phyloP scores from a whole-genome alignment of 2,329 filamentous ascomycete species.

The Aspergillus unguis region DNA sequence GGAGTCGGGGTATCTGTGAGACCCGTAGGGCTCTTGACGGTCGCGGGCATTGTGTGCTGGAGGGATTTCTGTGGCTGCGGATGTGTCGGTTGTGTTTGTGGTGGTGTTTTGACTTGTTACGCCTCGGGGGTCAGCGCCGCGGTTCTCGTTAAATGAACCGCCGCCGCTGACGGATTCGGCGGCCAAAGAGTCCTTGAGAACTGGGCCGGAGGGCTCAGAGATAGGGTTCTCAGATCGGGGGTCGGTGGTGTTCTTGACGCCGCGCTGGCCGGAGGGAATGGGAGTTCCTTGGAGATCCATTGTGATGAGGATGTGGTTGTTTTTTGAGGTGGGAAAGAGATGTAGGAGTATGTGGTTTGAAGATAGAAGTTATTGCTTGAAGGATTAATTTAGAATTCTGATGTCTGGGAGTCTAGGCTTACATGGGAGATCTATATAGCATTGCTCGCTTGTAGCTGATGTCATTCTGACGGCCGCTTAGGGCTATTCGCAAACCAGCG shows the following conservation, averaged over 20 bases:
- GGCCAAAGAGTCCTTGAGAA: slow-evolving; percentile 69
- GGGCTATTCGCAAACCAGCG: neutral
- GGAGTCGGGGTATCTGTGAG: slow-evolving; percentile 42
- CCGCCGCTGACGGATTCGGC: slow-evolving; percentile 63
- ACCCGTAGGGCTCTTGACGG: slow-evolving; percentile 44
- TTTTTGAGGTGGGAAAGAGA: neutral
- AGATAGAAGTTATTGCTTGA: neutral
- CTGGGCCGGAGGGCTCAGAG: slow-evolving; percentile 61
- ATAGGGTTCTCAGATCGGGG: slow-evolving; percentile 49
- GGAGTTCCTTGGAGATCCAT: slow-evolving; percentile 44
- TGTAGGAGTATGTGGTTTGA: neutral
- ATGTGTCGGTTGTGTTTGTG: slow-evolving; percentile 56
- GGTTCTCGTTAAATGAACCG: slow-evolving; percentile 62
- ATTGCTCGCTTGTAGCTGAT: slow-evolving; percentile 9
- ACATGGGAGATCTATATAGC: slow-evolving; percentile 5
- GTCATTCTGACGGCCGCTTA: slow-evolving; percentile 13
- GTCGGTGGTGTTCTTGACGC: slow-evolving; percentile 48
- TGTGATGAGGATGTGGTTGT: slow-evolving; percentile 13
- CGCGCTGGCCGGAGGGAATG: slow-evolving; percentile 27
- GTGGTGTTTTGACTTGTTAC: slow-evolving; percentile 54
- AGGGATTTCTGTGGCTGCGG: slow-evolving; percentile 49
- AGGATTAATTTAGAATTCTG: neutral
- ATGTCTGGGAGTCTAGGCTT: neutral
- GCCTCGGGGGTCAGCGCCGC: slow-evolving; percentile 48
- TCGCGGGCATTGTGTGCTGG: slow-evolving; percentile 47